Base-by-base conservation (phyloP, 2,329 filamentous ascomycete genomes). In the Fusarium odoratissimum region DNA sequence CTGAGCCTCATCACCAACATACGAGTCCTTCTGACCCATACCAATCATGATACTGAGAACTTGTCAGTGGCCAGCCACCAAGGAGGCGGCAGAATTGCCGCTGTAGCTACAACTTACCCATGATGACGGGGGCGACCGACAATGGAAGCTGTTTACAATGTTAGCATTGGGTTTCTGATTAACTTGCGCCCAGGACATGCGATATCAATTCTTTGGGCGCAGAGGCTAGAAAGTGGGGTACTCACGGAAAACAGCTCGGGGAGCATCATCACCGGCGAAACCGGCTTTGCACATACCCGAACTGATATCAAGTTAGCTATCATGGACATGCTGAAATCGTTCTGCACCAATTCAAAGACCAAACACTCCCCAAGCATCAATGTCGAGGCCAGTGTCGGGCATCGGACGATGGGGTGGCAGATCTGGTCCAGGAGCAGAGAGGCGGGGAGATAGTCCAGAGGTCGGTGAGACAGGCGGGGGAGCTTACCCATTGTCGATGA, bases 281-380 rank as follows among this genome's bases (percentile, higher is more conserved):
- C 96, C 96, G 93, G 96, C 96, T 91, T 99, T 99, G 90, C 96
- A 99, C 96, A 99, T 98, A 92, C 96, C 96, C 88, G 96, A 98
- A 92, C 95, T 98, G 86, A 75, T 82, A 68, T 77, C 64, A 77
- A 72, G 82, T 88, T 77, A 88, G 86, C 75, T 64, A 54, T 64
- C 33, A 58, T 56, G 46, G 23, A 49, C 59, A 54, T 60, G 13
- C 49, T 40, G 54, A 21, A 17, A 49, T 51, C 58, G 25, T 40
- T 23, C 28, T 51, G 60, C 54, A 60, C 64, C 35, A 60, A 38
- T 65, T 42, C 56, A 12, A 25, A 51, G 49, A 44, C 49, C 44
- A 48, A 55, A 64, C 45, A 51, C 64, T 41, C 49, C 42, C 42
- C 37, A 41, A 69, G 54, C 72, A 72, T 60, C 44, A 35, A 45